Evolutionary conservation across 2,329 filamentous ascomycete genomes (phyloP), one percentile per base, ranked within the genome.

Genomic region (Penicillium polonicum): DNA sequence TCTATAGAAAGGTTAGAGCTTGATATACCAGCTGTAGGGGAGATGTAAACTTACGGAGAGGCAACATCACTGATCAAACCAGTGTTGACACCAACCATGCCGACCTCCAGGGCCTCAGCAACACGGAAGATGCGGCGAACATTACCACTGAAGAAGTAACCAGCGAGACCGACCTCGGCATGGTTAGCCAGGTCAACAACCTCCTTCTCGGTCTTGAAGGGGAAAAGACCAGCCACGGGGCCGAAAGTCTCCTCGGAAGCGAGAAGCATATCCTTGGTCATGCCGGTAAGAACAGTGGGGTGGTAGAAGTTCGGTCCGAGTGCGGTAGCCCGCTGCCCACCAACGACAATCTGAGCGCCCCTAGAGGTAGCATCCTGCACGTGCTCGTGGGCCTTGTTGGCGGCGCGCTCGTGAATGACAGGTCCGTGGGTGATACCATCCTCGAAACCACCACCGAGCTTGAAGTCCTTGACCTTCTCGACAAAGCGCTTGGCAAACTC

Each of bases 191-290:
- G 78, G 61, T 84, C 81, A 31, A 97, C 86, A 5, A 96, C 94
- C 69, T 97, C 92, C 52, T 89, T 87, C 77, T 97, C 94, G 0
- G 88, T 91, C 46, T 90, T 84, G 71, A 97, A 99, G 48, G 87
- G 83, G 80, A 97, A 97, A 15, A 97, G 77, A 0, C 90, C 93
- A 0, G 92, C 93, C 0, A 97, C 89, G 3, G 94, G 94, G 0
- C 94, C 94, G 72, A 99, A 99, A 0, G 93, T 99, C 80, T 99
- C 94, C 76, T 97, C 93, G 1, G 80, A 80, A 5, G 90, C 88
- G 65, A 97, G 83, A 59, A 85, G 82, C 94, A 97, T 97, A 42
- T 92, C 86, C 57, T 83, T 80, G 12, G 82, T 96, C 88, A 96
- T 93, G 61, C 89, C 90, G 10, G 89, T 88, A 60, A 99, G 85